Evolutionary conservation across 1,284 basidiomycete genomes (phyloP), one percentile per base, ranked within the genome.

Genomic region (Albatrellus sp.): DNA sequence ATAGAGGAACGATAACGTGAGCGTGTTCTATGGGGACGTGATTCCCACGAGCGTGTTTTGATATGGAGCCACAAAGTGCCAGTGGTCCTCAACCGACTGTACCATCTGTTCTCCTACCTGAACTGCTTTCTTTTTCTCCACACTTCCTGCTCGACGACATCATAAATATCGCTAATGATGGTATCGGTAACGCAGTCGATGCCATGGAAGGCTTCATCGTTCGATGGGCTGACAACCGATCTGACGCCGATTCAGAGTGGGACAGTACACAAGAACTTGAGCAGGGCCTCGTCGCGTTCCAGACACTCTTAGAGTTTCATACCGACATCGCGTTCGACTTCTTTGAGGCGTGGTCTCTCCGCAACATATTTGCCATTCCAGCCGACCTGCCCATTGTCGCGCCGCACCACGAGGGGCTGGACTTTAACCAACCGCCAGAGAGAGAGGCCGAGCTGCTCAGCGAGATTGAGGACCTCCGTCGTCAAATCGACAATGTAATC

Each of bases 241-340:
- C 57, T 58, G 36, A 60, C 40, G 60, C 61, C 16, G 53, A 59
- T 31, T 58, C 60, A 14, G 68, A 72, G 17, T 74, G 72, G 65
- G 77, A 80, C 47, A 70, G 69, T 49, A 78, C 68, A 7, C 73
- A 80, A 47, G 82, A 86, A 48, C 67, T 82, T 28, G 82, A 82
- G 50, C 77, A 80, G 57, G 81, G 81, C 4, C 62, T 87, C 1
- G 80, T 85, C 38, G 72, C 81, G 29, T 86, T 87, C 53, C 80
- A 84, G 54, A 87, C 83, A 0, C 66, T 87, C 33, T 67, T 87
- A 17, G 82, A 87, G 54, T 75, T 77, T 43, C 83, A 87, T 51
- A 81, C 80, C 36, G 83, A 87, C 54, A 70, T 85, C 42, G 83
- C 83, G 1, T 84, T 87, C 49, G 83, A 87, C 58, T 82, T 81